Evolutionary conservation across 1,139 yeast genomes (phyloP).

Genomic region (Candida sp.): DNA sequence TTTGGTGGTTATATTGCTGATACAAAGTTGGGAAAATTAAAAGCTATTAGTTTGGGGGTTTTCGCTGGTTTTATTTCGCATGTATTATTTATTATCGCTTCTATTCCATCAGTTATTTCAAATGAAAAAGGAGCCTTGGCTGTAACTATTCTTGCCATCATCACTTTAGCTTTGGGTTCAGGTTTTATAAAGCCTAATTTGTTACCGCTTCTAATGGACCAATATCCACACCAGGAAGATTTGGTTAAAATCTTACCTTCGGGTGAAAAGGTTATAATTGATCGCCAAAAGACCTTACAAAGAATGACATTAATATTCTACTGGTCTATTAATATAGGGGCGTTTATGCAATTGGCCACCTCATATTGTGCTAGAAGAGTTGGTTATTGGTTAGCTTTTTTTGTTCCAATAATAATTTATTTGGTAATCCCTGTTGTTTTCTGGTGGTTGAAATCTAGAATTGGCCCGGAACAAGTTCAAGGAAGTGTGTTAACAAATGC

Average conservation of each 20-base stretch:
- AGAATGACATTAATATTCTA: constrained; percentile 76
- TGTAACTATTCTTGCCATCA: constrained; percentile 33
- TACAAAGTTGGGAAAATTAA: constrained; percentile 37
- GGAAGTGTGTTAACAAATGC: constrained; percentile 49
- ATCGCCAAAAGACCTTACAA: constrained; percentile 68
- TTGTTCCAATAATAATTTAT: constrained; percentile 53
- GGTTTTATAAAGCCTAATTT: constrained; percentile 52
- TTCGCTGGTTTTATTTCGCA: constrained; percentile 37
- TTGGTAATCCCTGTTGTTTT: constrained; percentile 46
- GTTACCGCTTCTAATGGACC: constrained; percentile 51
- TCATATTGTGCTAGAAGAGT: constrained; percentile 66
- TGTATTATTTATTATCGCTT: constrained; percentile 36
- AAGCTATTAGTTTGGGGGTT: constrained; percentile 41
- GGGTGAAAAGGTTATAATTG: constrained; percentile 70
- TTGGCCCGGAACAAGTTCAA: constrained; percentile 38
- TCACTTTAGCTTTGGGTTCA: constrained; percentile 40
- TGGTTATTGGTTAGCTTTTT: constrained; percentile 78
- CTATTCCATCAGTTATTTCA: constrained; percentile 34
- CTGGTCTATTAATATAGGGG: constrained; percentile 78
- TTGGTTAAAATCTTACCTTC: constrained; percentile 54
- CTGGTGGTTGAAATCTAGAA: constrained; percentile 30
- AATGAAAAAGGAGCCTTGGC: constrained; percentile 28
- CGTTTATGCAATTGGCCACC: constrained; percentile 75
- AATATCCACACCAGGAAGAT: constrained; percentile 51
- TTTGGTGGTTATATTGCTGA: constrained; percentile 45